Base-by-base conservation (phyloP, 1,284 basidiomycete genomes). In the Vanrija pseudolonga region DNA sequence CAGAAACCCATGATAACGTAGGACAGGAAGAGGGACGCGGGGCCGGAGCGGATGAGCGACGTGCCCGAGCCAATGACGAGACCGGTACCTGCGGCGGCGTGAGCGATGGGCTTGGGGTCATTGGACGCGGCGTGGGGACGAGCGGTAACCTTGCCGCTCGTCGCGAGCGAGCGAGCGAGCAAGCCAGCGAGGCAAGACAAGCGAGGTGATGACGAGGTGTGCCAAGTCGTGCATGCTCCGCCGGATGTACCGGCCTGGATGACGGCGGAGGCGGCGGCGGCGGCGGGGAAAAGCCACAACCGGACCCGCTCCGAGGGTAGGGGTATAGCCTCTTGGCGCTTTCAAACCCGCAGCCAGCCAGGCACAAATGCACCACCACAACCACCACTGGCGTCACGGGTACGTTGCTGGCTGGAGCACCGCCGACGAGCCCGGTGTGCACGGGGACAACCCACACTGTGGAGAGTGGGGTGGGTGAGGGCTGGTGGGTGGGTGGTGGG, bases 61-160 rank as follows among this genome's bases (percentile, higher is more conserved):
- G 64, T 65, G 41, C 79, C 79, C 6, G 76, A 82, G 43, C 87
- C 87, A 61, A 90, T 88, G 61, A 90, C 85, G 18, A 90, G 77
- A 68, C 88, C 88, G 22, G 87, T 89, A 40, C 58, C 58, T 60
- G 50, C 9, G 37, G 17, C 12, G 26, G 19, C 17, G 53, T 55
- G 23, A 52, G 51, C 47, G 14, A 22, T 26, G 26, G 26, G 7
- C 17, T 18, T 39, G 37, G 17, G 14, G 7, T 40, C 39, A n/a
- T 40, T 17, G 39, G 8, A 7, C 39, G n/a, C n/a, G 39, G 11
- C n/a, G 39, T 40, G n/a, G 39, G n/a, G 37, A n/a, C n/a, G n/a
- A n/a, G 26, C 26, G 26, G 26, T 7, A 4, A n/a, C n/a, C n/a
- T n/a, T n/a, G n/a, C n/a, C n/a, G 5, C 9, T 26, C 5, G 24